Base-by-base conservation (phyloP, 495 filamentous ascomycete genomes). In the Paragyromitra xinjiangensis region DNA sequence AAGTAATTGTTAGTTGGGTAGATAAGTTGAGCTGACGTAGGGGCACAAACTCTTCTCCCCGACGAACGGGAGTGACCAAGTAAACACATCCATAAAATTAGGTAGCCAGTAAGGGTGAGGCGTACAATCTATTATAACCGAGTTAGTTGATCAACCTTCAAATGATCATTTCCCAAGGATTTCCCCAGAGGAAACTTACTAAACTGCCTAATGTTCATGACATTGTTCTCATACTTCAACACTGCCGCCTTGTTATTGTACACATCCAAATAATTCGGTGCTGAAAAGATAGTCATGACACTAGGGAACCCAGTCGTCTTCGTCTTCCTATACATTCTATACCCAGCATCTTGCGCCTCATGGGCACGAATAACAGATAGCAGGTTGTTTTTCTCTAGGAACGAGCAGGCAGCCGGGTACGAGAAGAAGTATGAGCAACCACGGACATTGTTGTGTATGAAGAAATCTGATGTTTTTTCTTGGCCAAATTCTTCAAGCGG, bases 231-330 rank as follows among this genome's bases (percentile, higher is more conserved):
- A 83, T 99, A 99, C 84, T 99, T 99, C 73, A 99, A 86, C 24
- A 99, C 95, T 0, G 95, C 95, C 0, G 95, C 95, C 85, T 99
- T 99, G 89, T 99, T 99, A 89, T 99, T 99, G 86, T 99, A 99
- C n/a, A 99, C 94, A 83, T 99, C 95, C 75, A 99, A 88, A 83
- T 99, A 98, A 83, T 99, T 99, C 26, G 95, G 95, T 3, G 95
- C 95, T 62, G 95, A 98, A 88, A 99, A 99, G 83, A 99, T 99
- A 55, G 95, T 99, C 95, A 99, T 99, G 69, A 99, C 95, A 85
- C 94, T 97, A 9, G 95, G 95, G 87, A 99, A 99, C 1, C 95
- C 95, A 14, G 95, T 99, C 0, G 96, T 98, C 42, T 94, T 90
- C 1, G 95, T 99, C 88, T 99, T 99, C 69, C 95, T 89, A 85